phyloP scores from a whole-genome alignment of 495 filamentous ascomycete genomes.

The Daldinia vernicosa region DNA sequence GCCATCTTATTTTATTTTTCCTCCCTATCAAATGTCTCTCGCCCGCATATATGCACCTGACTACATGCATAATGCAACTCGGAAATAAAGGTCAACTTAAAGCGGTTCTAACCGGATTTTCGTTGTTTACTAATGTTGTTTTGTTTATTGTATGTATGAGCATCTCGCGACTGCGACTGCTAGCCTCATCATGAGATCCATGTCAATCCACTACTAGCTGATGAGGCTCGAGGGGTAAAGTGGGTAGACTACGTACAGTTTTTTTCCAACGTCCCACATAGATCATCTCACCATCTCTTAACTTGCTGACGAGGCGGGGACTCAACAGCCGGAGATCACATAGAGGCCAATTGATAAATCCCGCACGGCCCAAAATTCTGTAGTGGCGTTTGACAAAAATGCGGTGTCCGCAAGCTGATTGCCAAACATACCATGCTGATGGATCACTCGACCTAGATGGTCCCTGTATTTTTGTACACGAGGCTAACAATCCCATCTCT shows the following conservation, averaged over 20 bases:
- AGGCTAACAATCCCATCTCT: constrained; percentile 1
- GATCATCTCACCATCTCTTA: constrained; percentile 1
- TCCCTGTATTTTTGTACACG: not conserved
- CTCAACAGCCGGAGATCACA: not conserved
- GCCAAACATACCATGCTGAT: constrained; percentile 6
- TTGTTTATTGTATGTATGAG: not conserved
- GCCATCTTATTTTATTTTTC: not conserved
- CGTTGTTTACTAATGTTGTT: not conserved
- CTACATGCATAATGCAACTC: not conserved
- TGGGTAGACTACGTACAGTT: not conserved
- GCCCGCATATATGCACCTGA: not conserved
- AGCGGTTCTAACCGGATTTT: not conserved
- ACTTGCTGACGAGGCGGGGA: not conserved
- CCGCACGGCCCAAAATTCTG: not conserved
- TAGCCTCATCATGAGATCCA: not conserved
- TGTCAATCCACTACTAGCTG: not conserved
- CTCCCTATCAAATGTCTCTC: not conserved
- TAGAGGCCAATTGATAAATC: constrained; percentile 6
- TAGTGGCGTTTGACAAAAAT: not conserved
- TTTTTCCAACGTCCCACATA: constrained; percentile 1
- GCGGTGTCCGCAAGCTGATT: constrained; percentile 9
- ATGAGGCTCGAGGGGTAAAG: constrained; percentile 7
- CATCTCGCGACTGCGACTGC: not conserved
- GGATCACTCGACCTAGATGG: not conserved
- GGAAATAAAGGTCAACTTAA: not conserved